phyloP scores from a whole-genome alignment of 148 eudicot species.

The Spergularia bocconei region DNA sequence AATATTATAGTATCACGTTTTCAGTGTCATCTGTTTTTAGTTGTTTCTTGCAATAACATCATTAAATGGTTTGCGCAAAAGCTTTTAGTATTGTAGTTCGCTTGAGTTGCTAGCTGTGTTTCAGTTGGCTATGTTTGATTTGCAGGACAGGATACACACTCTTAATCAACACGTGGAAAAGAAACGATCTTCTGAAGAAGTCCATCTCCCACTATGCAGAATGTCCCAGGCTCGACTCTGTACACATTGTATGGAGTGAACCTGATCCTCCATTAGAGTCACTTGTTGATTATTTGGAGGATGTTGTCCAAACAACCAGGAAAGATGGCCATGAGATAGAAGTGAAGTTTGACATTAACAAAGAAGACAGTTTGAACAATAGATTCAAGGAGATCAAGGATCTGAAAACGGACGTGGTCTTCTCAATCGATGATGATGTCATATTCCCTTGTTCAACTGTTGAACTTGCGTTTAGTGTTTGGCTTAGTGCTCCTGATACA shows the following conservation, averaged over 20 bases:
- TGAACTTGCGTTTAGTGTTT: conserved; percentile 71
- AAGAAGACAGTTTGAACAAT: conserved; percentile 87
- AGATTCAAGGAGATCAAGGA: conserved; percentile 77
- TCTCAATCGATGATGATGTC: conserved; percentile 86
- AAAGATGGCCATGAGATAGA: conserved; percentile 51
- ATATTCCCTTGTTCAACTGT: conserved; percentile 80
- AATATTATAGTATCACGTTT: neutral
- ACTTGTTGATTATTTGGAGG: conserved; percentile 48
- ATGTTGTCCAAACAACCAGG: conserved; percentile 35
- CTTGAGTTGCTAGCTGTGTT: neutral
- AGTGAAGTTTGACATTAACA: conserved; percentile 71
- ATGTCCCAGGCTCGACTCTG: conserved; percentile 63
- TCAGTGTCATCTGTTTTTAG: neutral
- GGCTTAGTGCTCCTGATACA: conserved; percentile 81
- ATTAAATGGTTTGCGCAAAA: neutral
- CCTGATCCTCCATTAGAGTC: conserved; percentile 74
- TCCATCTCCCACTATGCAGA: conserved; percentile 81
- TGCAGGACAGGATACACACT: conserved; percentile 74
- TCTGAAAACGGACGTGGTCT: conserved; percentile 67
- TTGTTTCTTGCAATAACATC: neutral
- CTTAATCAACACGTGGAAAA: conserved; percentile 85
- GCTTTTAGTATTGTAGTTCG: neutral
- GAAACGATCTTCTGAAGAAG: conserved; percentile 78
- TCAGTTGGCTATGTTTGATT: neutral
- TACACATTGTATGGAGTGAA: conserved; percentile 89